Evolutionary conservation across 2,329 filamentous ascomycete species (phyloP), one percentile per base, ranked within the genome.

Genomic region (Botrytis sinoallii): DNA sequence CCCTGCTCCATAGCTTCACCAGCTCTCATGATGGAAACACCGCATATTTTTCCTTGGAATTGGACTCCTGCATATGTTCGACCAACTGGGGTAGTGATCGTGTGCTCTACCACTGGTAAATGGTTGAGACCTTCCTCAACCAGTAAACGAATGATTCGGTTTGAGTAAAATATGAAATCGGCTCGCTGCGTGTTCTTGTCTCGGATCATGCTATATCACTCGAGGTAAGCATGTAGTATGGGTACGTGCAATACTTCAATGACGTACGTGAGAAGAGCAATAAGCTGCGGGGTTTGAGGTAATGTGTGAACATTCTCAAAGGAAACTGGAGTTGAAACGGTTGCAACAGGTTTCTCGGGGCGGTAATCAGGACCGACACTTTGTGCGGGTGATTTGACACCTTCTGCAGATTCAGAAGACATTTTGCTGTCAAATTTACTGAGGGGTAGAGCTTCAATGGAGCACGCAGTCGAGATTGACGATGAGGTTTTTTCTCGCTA

Each of bases 141-240:
- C 10, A 99, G 88, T 60, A 99, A 88, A 46, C 96, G 93, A 82
- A 98, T 98, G 82, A 99, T 98, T 75, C 96, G 91, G 84, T 99
- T 99, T 61, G 95, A 97, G 85, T 98, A 97, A 85, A 99, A 99
- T 81, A 99, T 98, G 83, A 99, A 99, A 83, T 99, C 96, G 76
- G 94, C 96, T 74, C 96, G 92, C 73, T 92, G 90, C 9, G 96
- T 99, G 78, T 92, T 89, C 83, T 93, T 93, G 83, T 97, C 94
- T 79, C 96, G 92, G 81, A 99, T 98, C 88, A 98, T 98, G 76
- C 95, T 98, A 80, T 76, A 73, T 70, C 75, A 72, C 35, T 44
- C 38, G 63, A 70, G 69, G 64, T 74, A 66, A 77, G 74, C 46
- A 63, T 72, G 59, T 29, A 42, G 42, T 59, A 20, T 29, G 25